A percentile compares a stretch with the other conserved stretches of the same genome.
Evolutionary conservation across 805 yeast species (phyloP).

Genomic region (Lipomyces yamadae): DNA sequence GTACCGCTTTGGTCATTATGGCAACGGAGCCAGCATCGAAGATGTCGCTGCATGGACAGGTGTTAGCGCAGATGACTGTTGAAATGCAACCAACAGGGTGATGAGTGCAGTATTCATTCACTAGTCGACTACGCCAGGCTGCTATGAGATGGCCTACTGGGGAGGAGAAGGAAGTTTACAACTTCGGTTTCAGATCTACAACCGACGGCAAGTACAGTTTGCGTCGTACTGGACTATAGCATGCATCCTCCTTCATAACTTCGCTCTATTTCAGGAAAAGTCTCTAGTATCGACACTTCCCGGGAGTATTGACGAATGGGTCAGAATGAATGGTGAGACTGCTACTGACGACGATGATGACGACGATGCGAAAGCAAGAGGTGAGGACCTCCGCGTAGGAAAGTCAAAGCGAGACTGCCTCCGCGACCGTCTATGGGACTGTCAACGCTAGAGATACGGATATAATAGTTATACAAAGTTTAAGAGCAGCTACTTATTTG

Average conservation of each 20-base stretch:
- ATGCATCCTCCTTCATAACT: background rate
- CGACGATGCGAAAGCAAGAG: constrained; percentile 1
- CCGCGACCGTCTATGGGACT: background rate
- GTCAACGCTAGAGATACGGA: background rate
- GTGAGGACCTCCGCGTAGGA: background rate
- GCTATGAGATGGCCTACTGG: no score
- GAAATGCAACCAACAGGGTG: no score
- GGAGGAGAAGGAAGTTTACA: no score
- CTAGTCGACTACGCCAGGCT: no score
- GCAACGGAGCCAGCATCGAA: no score
- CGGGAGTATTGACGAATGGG: constrained; percentile 1
- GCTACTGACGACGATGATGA: constrained; percentile 1
- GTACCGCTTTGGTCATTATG: no score
- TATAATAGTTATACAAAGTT: background rate
- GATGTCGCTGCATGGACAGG: no score
- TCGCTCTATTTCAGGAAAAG: background rate
- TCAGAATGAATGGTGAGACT: background rate
- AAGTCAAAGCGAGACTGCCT: background rate
- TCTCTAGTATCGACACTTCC: constrained; percentile 1
- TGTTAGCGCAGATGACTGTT: no score
- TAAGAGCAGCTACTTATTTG: background rate
- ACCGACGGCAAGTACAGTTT: background rate
- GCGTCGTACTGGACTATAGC: background rate
- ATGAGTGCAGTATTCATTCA: no score
- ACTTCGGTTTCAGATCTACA: background rate